A percentile compares a stretch with the other conserved stretches of the same genome.
These are phyloP conservation scores for Chalaropsis ovoidea DNA, from an alignment of 2,329 filamentous ascomycete species.

Conservation along the genomic window DNA sequence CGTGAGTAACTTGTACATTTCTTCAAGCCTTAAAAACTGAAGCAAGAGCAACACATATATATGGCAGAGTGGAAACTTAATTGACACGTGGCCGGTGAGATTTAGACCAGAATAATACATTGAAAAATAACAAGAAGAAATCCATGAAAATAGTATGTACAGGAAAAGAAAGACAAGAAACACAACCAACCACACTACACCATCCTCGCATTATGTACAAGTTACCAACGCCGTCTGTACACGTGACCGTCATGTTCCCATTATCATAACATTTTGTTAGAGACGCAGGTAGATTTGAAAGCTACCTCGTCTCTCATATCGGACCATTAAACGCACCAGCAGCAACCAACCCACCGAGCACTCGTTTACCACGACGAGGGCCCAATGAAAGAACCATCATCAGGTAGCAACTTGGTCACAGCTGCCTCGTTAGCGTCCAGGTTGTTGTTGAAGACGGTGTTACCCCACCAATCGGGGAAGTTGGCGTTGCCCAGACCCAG, in stretches of 20 bases:
- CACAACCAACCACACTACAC: too few species aligned
- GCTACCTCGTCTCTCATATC: too few species aligned
- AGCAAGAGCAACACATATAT: too few species aligned
- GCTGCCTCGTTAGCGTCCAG: constrained; percentile 30
- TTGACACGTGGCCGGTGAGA: too few species aligned
- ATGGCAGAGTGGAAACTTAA: too few species aligned
- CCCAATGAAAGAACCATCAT: constrained; percentile 30
- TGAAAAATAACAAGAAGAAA: too few species aligned
- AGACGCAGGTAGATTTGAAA: background rate
- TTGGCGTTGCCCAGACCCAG: constrained; percentile 38
- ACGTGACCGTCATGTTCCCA: background rate
- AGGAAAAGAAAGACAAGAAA: too few species aligned
- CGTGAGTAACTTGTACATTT: too few species aligned
- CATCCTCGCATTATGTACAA: background rate
- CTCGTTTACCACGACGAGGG: constrained; percentile 29
- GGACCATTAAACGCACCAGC: background rate
- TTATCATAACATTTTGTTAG: background rate
- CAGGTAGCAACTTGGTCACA: constrained; percentile 30
- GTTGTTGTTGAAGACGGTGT: constrained; percentile 33
- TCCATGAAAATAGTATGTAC: too few species aligned
- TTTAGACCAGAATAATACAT: too few species aligned
- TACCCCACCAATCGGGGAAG: constrained; percentile 45
- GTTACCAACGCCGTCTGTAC: background rate
- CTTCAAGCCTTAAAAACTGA: too few species aligned
- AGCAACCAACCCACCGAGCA: background rate